A percentile compares a stretch with the other conserved stretches of the same genome.
Evolutionary conservation across 257 asterid genomes (phyloP).

Genomic region (Prunella vulgaris): DNA sequence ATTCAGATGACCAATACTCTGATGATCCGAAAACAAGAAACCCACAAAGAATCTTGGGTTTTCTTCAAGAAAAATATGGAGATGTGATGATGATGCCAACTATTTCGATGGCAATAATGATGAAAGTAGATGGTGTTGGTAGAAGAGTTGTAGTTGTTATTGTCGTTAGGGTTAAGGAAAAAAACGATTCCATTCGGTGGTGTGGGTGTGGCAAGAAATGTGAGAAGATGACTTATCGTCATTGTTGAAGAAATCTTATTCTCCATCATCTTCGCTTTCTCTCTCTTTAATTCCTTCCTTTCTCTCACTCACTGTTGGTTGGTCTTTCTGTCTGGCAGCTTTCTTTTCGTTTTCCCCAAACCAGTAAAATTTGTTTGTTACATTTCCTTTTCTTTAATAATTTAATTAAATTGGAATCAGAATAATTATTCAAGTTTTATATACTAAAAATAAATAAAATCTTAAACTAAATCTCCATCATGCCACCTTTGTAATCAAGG

Average conservation of each 20-base stretch:
- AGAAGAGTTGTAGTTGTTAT: conserved; percentile 35
- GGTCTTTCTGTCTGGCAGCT: conserved; percentile 39
- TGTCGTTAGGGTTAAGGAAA: conserved; percentile 46
- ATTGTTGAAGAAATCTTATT: conserved; percentile 49
- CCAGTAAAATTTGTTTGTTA: conserved; percentile 21
- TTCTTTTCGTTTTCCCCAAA: conserved; percentile 48
- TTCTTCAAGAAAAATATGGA: conserved; percentile 15
- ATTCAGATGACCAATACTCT: conserved; percentile 25
- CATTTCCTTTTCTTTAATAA: neutral
- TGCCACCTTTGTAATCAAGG: no score
- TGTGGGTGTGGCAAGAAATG: conserved; percentile 24
- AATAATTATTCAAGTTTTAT: no score
- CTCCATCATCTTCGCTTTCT: conserved; percentile 27
- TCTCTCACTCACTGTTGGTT: conserved; percentile 24
- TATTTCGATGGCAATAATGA: conserved; percentile 24
- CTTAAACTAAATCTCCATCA: neutral
- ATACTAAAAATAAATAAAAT: neutral
- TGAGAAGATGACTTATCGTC: conserved; percentile 34
- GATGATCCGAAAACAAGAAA: conserved; percentile 9
- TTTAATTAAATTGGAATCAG: neutral
- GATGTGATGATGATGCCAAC: conserved; percentile 22
- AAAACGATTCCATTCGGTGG: conserved; percentile 51
- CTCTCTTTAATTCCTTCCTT: conserved; percentile 24
- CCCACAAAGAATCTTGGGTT: conserved; percentile 1
- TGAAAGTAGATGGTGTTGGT: conserved; percentile 36